Conservation (phyloP, 768 basidiomycete genomes). For the Lepiota venenata region DNA sequence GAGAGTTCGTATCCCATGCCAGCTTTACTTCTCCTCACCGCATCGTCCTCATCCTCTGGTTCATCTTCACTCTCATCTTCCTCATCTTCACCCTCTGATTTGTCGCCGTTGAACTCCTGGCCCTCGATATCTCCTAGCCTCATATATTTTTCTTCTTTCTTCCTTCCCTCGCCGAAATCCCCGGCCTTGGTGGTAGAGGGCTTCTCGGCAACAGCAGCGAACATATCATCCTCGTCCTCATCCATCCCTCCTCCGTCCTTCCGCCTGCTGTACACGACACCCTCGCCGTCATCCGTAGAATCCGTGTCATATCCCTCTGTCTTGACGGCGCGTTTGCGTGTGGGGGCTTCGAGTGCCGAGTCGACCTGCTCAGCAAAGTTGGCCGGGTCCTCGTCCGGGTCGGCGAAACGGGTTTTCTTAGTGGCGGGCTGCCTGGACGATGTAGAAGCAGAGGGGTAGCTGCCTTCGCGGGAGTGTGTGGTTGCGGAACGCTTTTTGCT, state of each 20-base stretch:
- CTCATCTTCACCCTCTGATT: conserved; percentile 30
- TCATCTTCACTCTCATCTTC: conserved; percentile 43
- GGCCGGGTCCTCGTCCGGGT: conserved; percentile 70
- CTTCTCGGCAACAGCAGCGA: conserved; percentile 65
- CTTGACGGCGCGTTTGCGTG: conserved; percentile 72
- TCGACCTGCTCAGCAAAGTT: conserved; percentile 82
- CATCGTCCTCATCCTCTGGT: conserved; percentile 77
- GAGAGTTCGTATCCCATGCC: conserved; percentile 94
- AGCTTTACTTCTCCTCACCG: conserved; percentile 67
- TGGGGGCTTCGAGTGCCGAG: conserved; percentile 64
- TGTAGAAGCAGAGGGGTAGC: conserved; percentile 1
- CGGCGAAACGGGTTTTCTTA: conserved; percentile 79
- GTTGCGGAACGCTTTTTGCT: conserved; percentile 35
- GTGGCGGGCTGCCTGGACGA: conserved; percentile 24
- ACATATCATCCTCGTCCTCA: conserved; percentile 75
- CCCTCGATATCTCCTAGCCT: conserved; percentile 95
- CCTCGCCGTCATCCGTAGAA: conserved; percentile 92
- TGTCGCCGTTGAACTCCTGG: conserved; percentile 74
- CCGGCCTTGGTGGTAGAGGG: conserved; percentile 18
- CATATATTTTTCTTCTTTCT: conserved; percentile 72
- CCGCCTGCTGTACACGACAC: conserved; percentile 83
- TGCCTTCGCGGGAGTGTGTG: conserved; percentile 25
- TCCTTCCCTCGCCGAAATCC: conserved; percentile 32
- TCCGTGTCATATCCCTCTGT: conserved; percentile 91
- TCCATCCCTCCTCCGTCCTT: conserved; percentile 52